Evolutionary conservation across 148 eudicot genomes (phyloP), one percentile per base, ranked within the genome.

Genomic region (Drosera capensis): DNA sequence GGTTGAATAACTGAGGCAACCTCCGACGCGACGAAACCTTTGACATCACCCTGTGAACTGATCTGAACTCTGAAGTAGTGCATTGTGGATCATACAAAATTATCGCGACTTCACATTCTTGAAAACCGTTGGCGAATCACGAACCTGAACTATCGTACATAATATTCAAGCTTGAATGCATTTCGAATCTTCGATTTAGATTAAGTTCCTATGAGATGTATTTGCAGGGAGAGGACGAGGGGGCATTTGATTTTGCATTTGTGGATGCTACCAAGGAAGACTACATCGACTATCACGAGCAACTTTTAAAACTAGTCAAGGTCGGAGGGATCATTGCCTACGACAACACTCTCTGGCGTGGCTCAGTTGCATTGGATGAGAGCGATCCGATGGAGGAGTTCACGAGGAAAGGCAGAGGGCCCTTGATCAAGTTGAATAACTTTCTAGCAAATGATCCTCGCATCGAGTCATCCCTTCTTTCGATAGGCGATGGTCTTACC

Each of bases 401-500:
- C n/a, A 11, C 18, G 43, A 14, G 16, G 35, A 30, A 39, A 7
- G n/a, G 18, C 1, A 39, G 5, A 20, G 18, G 17, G 7, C 7
- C 43, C 17, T 39, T 39, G 43, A 15, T 39, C 17, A 15, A 0
- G 7, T 39, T 39, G 14, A 39, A 39, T 39, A 14, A 3, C 6
- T 39, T 51, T 6, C 54, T 70, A 8, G 70, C 75, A 3, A 50
- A 20, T 9, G 72, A 74, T 50, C 26, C 66, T 38, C 54, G 72
- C 12, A 54, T 74, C 17, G 75, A 74, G 17, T 49, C 65, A 0
- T 42, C 43, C 40, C 58, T 58, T 16, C 37, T 70, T 18, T 70
- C 75, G 0, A 59, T 70, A 24, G 80, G 80, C 30, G 80, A 74
- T 45, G 80, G 72, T 2, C 40, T 70, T 30, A 70, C 69, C 38